phyloP scores from a whole-genome alignment of 148 eudicot species.

The Vaccinium macrocarpon region DNA sequence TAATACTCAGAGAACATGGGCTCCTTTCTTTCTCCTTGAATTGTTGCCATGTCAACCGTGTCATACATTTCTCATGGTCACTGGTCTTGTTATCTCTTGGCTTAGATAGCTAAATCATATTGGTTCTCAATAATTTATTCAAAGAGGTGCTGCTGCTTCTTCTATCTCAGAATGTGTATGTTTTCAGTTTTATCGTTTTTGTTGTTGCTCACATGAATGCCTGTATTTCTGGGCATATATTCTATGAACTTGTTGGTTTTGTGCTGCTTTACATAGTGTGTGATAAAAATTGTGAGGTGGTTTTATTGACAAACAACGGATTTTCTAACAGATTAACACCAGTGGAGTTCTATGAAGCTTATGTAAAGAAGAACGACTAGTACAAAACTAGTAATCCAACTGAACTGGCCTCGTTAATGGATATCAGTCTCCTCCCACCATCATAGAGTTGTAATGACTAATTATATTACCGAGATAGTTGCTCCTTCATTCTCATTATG shows the following conservation, averaged over 20 bases:
- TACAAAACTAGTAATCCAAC: neutral
- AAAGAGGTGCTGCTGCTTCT: neutral
- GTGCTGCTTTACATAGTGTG: constrained; percentile 3
- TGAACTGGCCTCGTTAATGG: neutral
- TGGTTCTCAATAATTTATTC: neutral
- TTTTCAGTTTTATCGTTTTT: neutral
- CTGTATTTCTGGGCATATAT: neutral
- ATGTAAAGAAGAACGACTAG: neutral
- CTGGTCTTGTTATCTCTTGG: neutral
- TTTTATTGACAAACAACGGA: neutral
- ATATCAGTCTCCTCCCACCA: neutral
- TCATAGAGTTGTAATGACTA: neutral
- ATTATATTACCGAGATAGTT: neutral
- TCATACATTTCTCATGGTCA: neutral
- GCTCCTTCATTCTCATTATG: neutral
- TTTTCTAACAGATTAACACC: neutral
- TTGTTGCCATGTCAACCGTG: neutral
- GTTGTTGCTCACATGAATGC: neutral
- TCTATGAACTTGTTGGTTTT: neutral
- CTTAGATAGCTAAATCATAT: neutral
- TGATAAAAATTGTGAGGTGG: neutral
- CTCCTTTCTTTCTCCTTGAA: neutral
- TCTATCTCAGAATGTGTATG: neutral
- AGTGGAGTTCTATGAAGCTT: neutral
- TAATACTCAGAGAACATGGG: neutral